Conservation (phyloP, 176 grass and related monocot genomes). For the Luzula sylvatica region DNA sequence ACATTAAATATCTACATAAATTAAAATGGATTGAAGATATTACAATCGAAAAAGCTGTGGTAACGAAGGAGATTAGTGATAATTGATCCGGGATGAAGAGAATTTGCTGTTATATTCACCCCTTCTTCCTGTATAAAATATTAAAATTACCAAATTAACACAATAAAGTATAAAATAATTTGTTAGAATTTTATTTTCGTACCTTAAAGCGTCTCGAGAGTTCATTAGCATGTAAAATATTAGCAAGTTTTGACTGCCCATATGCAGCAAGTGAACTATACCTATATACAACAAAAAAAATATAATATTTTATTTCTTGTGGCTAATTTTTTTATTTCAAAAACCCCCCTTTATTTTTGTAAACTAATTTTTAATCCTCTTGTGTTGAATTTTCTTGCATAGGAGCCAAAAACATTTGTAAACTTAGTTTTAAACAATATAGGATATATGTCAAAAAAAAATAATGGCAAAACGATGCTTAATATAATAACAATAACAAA, state of each 20-base stretch:
- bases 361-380: no score
- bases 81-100: conserved; percentile 92
- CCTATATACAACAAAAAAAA: conserved; percentile 29
- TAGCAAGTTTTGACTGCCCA: conserved; percentile 85
- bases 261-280: conserved; percentile 63
- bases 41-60: conserved; percentile 86
- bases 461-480: neutral
- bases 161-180: no score
- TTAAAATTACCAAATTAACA: no score
- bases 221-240: conserved; percentile 87
- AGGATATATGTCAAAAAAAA: neutral
- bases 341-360: neutral
- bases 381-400: no score
- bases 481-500: conserved; percentile 2
- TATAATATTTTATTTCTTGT: neutral
- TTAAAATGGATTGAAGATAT: conserved; percentile 9
- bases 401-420: no score
- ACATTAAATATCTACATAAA: no score
- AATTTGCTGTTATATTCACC: conserved; percentile 85
- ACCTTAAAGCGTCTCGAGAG: conserved; percentile 77
- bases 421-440: no score
- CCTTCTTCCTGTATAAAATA: conserved; percentile 50
- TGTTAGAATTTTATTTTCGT: neutral
- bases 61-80: conserved; percentile 92
- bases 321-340: no score